Conservation (phyloP, 169 alveolate species). For the Blepharisma undulans region DNA sequence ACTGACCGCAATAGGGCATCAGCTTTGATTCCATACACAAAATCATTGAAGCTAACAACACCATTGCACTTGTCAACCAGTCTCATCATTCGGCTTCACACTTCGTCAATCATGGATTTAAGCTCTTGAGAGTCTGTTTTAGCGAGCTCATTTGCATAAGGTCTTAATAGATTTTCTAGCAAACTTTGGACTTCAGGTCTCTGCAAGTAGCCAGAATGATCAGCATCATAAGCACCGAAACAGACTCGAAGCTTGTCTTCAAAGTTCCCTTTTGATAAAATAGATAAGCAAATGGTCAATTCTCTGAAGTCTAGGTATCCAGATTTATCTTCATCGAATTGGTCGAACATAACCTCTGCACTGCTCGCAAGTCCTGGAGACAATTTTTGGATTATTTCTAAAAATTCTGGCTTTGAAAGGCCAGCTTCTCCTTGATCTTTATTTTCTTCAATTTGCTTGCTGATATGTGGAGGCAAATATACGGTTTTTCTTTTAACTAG, state of each 20-base stretch:
- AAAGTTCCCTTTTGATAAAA: conserved; percentile 22
- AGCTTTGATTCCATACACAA: conserved; percentile 5
- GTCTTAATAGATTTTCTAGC: neutral
- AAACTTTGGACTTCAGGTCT: neutral
- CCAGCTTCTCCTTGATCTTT: neutral
- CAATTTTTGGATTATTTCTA: neutral
- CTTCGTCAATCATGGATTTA: neutral
- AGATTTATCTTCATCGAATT: conserved; percentile 19
- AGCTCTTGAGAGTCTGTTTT: too few species aligned
- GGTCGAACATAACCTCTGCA: neutral
- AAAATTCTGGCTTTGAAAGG: neutral
- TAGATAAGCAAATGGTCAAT: neutral
- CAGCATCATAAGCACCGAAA: conserved; percentile 26
- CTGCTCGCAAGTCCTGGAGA: neutral
- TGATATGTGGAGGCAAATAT: neutral
- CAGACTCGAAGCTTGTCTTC: conserved; percentile 14
- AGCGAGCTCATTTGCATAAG: neutral
- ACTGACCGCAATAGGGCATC: neutral
- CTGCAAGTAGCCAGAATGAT: neutral
- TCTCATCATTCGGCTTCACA: neutral
- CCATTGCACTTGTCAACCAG: conserved; percentile 2
- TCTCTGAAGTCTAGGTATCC: conserved; percentile 43
- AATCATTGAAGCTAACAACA: neutral
- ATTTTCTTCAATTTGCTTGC: neutral
- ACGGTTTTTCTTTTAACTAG: neutral